A percentile compares a stretch with the other conserved stretches of the same genome.
phyloP scores from a whole-genome alignment of 2,329 filamentous ascomycete species.

The Diaporthe helianthi region DNA sequence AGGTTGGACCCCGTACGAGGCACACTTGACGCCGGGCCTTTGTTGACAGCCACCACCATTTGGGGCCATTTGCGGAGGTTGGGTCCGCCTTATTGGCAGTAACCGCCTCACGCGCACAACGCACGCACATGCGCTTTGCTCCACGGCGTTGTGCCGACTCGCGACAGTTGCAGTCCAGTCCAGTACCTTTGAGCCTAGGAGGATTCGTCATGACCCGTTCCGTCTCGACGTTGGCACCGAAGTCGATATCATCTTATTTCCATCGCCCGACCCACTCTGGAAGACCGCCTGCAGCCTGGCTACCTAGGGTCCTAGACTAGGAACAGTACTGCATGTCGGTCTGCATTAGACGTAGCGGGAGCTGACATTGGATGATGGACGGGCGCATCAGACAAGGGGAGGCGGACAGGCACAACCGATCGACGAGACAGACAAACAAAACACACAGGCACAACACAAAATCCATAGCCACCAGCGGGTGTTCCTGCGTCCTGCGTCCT shows the following conservation, averaged over 20 bases:
- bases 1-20: slow-evolving; percentile 17
- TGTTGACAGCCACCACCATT: slow-evolving; percentile 2
- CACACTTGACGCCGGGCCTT: slow-evolving; percentile 1
- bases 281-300: background rate
- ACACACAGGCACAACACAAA: background rate
- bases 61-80: background rate
- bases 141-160: no score
- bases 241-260: background rate
- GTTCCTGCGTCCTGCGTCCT: slow-evolving; percentile 13
- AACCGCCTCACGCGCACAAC: slow-evolving; percentile 3
- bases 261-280: background rate
- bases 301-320: background rate
- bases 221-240: background rate
- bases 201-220: background rate
- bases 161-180: background rate
- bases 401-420: background rate
- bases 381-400: slow-evolving; percentile 2
- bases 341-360: slow-evolving; percentile 3
- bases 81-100: slow-evolving; percentile 15
- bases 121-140: background rate
- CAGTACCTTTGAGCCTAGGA: background rate
- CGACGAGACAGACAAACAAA: slow-evolving; percentile 1
- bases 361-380: background rate
- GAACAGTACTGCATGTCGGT: background rate
- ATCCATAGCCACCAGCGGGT: background rate